Conservation (phyloP, 805 yeast species). For the Cyberlindnera saturnus region DNA sequence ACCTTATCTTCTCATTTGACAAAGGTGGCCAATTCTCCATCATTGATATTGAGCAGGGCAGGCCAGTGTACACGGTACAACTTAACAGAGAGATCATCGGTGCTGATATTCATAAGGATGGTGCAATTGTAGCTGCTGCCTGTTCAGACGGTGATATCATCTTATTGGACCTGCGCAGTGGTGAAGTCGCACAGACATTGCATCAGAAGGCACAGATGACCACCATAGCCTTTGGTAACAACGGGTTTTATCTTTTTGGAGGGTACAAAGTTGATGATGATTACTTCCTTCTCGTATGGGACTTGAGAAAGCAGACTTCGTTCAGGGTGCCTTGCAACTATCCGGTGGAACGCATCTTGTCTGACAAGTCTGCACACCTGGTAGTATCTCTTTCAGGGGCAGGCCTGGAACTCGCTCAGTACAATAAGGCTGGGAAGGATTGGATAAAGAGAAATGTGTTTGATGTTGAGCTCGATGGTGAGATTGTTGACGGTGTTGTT, state of each 20-base stretch:
- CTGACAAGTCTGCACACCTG: conserved; percentile 21
- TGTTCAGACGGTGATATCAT: conserved; percentile 23
- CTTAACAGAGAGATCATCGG: conserved; percentile 4
- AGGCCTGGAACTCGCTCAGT: conserved; percentile 15
- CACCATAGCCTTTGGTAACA: conserved; percentile 46
- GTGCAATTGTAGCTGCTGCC: conserved; percentile 37
- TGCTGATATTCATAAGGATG: conserved; percentile 38
- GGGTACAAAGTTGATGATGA: conserved; percentile 15
- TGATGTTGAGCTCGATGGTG: conserved; percentile 9
- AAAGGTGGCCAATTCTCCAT: conserved; percentile 22
- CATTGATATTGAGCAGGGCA: conserved; percentile 2
- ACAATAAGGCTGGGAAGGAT: conserved; percentile 14
- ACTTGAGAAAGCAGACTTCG: conserved; percentile 37
- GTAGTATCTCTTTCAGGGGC: conserved; percentile 6
- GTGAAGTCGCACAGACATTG: conserved; percentile 25
- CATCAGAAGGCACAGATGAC: conserved; percentile 18
- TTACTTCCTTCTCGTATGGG: conserved; percentile 35
- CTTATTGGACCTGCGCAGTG: conserved; percentile 30
- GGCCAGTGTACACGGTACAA: not conserved
- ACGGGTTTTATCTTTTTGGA: conserved; percentile 58
- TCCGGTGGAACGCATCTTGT: conserved; percentile 6
- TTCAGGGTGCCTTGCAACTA: conserved; percentile 4
- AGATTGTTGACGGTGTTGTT: conserved; percentile 11
- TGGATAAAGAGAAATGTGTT: conserved; percentile 12
- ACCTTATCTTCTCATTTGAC: conserved; percentile 27